Base-by-base conservation (phyloP, 2,329 filamentous ascomycete species). In the Knoxdaviesia proteae region DNA sequence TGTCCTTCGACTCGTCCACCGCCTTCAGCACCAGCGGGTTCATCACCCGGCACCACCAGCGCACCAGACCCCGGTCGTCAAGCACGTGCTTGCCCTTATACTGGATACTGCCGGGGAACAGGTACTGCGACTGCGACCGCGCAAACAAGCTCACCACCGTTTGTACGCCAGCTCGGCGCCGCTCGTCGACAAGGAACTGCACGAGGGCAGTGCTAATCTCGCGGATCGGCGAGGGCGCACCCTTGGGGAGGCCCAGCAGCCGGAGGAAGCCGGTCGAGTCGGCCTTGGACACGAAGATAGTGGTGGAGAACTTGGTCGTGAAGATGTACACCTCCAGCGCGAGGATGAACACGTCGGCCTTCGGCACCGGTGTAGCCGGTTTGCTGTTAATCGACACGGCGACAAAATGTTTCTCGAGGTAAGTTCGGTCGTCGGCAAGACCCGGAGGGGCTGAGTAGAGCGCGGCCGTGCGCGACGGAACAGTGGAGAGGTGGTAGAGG, bases 211-310 rank as follows among this genome's bases (percentile, higher is more conserved):
- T 74, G 40, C 77, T 80, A 38, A 92, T 70, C 33, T 75, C 67
- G 47, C 81, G 75, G 41, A 94, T 69, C 0, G 84, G 84, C 4
- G 83, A 90, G 0, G 72, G 65, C 0, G 68, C 64, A n/a, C 71
- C 67, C 49, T 63, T 70, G 10, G 77, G 71, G 0, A 82, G 63
- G 11, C 71, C 62, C 34, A 87, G 63, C 2, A 80, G 65, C 49
- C 77, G 66, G 7, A 94, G 62, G 55, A 84, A 92, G 30, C 92
- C 90, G 0, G 88, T 94, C 7, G 90, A 94, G 61, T 98, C 90
- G 40, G 90, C 90, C 60, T 98, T 98, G 48, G 87, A 88, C 30
- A 98, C 80, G 56, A 98, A 98, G 43, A 96, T 70, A 4, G 83
- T 94, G 1, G 81, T 93, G 30, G 84, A 71, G 51, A 73, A 71